A percentile compares a stretch with the other conserved stretches of the same genome.
Evolutionary conservation across 2,329 filamentous ascomycete species (phyloP).

Genomic region (Penicillium nordicum): DNA sequence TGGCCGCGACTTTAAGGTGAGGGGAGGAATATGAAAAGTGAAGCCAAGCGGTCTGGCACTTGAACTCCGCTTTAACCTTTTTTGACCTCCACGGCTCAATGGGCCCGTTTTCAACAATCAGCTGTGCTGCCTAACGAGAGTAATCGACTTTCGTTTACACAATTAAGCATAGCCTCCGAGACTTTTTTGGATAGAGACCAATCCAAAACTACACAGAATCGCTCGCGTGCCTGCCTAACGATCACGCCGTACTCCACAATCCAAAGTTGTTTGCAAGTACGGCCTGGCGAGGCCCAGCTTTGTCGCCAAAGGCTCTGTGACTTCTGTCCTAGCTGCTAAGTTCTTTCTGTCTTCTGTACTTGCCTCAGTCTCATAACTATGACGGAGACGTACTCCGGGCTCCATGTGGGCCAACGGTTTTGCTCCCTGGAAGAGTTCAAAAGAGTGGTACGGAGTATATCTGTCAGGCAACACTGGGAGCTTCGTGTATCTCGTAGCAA

Average conservation of each 20-base stretch:
- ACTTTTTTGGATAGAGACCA: not conserved
- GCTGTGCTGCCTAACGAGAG: not conserved
- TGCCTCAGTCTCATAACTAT: slow-evolving; percentile 21
- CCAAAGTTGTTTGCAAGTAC: slow-evolving; percentile 4
- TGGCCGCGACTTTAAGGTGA: not conserved
- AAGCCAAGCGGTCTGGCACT: slow-evolving; percentile 23
- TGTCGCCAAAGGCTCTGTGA: slow-evolving; percentile 14
- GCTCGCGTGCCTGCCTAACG: slow-evolving; percentile 14
- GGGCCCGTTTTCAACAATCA: slow-evolving; percentile 1
- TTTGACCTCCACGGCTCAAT: slow-evolving; percentile 1
- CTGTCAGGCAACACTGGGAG: slow-evolving; percentile 42
- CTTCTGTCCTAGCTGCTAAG: slow-evolving; percentile 15
- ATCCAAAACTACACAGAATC: not conserved
- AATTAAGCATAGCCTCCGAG: not conserved
- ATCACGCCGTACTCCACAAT: slow-evolving; percentile 13
- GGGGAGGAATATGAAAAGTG: slow-evolving; percentile 19
- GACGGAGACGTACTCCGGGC: slow-evolving; percentile 41
- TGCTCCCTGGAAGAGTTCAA: slow-evolving; percentile 41
- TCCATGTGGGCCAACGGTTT: slow-evolving; percentile 40
- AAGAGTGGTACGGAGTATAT: slow-evolving; percentile 38
- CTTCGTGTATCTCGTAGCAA: slow-evolving; percentile 41
- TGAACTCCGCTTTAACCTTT: slow-evolving; percentile 8
- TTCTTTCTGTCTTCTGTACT: slow-evolving; percentile 14
- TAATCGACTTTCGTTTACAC: not conserved
- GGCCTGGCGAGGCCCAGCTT: slow-evolving; percentile 18